Evolutionary conservation across 2,329 filamentous ascomycete species (phyloP).

Genomic region (Pseudocercospora eumusae): DNA sequence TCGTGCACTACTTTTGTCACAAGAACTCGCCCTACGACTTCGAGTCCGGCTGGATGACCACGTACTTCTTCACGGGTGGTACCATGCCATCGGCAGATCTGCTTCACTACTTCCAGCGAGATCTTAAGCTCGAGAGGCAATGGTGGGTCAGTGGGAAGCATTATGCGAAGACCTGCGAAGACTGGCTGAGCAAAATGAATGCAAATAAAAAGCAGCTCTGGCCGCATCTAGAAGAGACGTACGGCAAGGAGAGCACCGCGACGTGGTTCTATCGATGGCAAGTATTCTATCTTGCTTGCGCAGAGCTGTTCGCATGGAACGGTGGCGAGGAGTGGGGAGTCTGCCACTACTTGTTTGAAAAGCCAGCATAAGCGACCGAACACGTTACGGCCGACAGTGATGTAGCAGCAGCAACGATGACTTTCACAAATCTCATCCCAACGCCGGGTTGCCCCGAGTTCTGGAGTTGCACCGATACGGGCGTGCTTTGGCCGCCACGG

Average conservation of each 20-base stretch:
- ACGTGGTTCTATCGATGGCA: conserved; percentile 72
- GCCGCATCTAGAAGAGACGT: conserved; percentile 65
- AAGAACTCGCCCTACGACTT: conserved; percentile 68
- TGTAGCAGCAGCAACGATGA: not conserved
- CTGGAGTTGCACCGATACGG: not conserved
- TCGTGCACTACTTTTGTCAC: conserved; percentile 69
- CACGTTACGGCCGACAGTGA: not conserved
- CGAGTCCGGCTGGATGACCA: conserved; percentile 72
- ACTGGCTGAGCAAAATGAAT: conserved; percentile 65
- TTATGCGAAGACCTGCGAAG: conserved; percentile 70
- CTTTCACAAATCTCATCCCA: not conserved
- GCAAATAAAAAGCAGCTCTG: conserved; percentile 62
- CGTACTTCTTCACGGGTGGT: conserved; percentile 71
- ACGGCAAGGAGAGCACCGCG: conserved; percentile 60
- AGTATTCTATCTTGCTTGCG: conserved; percentile 71
- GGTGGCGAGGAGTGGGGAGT: conserved; percentile 70
- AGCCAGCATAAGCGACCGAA: conserved; percentile 38
- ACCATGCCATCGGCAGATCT: conserved; percentile 71
- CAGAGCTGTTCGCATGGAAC: conserved; percentile 66
- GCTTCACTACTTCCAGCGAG: conserved; percentile 65
- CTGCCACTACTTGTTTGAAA: conserved; percentile 67
- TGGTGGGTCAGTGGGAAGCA: conserved; percentile 72
- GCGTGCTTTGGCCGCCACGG: not conserved
- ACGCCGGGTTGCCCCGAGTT: not conserved
- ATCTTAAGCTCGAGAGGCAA: conserved; percentile 61